Conservation (phyloP, 495 filamentous ascomycete genomes). For the Neurospora terricola region DNA sequence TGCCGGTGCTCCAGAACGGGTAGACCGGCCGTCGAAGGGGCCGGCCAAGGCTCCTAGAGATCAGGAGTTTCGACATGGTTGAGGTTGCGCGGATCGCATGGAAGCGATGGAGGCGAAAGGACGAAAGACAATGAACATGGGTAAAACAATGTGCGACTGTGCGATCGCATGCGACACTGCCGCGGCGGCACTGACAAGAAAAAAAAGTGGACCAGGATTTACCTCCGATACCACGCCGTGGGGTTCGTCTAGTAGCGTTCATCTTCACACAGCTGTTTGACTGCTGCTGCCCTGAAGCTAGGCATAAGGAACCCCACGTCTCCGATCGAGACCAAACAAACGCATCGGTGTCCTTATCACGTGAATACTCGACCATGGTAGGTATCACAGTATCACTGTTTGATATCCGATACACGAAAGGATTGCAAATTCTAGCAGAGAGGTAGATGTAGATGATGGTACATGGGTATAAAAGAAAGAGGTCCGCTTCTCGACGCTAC, state of each 20-base stretch:
- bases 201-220: background rate
- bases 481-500: background rate
- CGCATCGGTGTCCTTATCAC: background rate
- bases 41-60: slow-evolving; percentile 23
- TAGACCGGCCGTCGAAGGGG: slow-evolving; percentile 3
- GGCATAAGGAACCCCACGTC: background rate
- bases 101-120: background rate
- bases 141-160: background rate
- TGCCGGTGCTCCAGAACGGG: slow-evolving; percentile 3
- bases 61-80: slow-evolving; percentile 27
- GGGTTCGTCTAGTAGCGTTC: background rate
- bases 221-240: background rate
- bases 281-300: background rate
- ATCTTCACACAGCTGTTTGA: background rate
- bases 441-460: background rate
- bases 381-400: background rate
- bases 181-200: background rate
- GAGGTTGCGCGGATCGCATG: background rate
- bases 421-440: background rate
- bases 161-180: background rate
- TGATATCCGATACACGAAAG: background rate
- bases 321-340: background rate
- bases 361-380: background rate
- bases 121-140: background rate
- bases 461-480: background rate